Base-by-base conservation (phyloP, 768 basidiomycete species). In the Amanita phalloides region DNA sequence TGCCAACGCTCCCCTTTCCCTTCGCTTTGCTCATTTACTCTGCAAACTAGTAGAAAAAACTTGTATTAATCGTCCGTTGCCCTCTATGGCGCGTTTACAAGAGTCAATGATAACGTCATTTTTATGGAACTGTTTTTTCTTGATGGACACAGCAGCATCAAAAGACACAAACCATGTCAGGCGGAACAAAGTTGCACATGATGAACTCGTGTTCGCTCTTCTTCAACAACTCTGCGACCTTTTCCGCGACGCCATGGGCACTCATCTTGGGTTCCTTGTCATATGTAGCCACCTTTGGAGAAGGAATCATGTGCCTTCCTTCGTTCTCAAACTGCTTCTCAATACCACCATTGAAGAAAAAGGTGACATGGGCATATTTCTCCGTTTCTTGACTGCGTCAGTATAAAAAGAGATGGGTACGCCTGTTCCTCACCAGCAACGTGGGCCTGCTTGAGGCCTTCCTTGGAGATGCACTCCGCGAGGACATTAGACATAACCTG, bases 161-260 rank as follows among this genome's bases (percentile, higher is more conserved):
- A 49, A 38, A 39, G 35, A 26, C 39, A 63, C 68, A 36, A 45
- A 85, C 93, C 93, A 96, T 95, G 62, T 97, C 93, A 3, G 93
- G 93, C 33, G 93, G 93, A 3, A 93, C 93, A 66, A 95, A 96
- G 70, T 95, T 96, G 73, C 91, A 95, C 92, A 96, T 96, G 53
- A 96, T 79, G 61, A 96, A 96, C 41, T 94, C 87, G 61, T 89
- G 77, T 43, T 82, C 73, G 51, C 73, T 68, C 58, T 71, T 71
- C 61, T 75, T 76, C 56, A 97, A 77, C 7, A 92, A 75, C 66
- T 90, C 84, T 1, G 89, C 88, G n/a, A 96, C 92, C 66, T 90
- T 90, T 60, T 92, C 87, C 0, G 91, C 93, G 14, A 97, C 93
- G 36, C 71, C 78, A 56, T 89, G 84, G 3, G 82, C 91, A 62